These are phyloP conservation scores for Bacterosira constricta DNA, from an alignment of 108 stramenopile genomes.

Conservation along the genomic window DNA sequence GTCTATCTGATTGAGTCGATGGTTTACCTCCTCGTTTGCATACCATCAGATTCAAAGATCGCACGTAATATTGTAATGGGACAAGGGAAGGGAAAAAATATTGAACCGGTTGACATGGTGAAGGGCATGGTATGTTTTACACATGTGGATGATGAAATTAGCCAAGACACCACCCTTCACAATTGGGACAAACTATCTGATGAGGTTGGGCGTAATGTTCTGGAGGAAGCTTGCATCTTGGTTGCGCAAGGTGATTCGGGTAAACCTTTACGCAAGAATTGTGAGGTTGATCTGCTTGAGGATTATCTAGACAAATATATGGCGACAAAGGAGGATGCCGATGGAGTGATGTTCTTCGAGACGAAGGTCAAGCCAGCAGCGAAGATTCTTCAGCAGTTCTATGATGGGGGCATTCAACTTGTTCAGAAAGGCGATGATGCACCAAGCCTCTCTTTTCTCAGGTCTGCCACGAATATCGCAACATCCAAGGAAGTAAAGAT, in stretches of 20 bases:
- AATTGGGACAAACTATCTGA: slow-evolving; percentile 19
- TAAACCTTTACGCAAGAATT: slow-evolving; percentile 9
- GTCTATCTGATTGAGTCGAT: slow-evolving; percentile 13
- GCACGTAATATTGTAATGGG: slow-evolving; percentile 40
- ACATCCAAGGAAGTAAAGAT: slow-evolving; percentile 27
- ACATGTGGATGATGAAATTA: slow-evolving; percentile 18
- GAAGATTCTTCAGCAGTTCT: background rate
- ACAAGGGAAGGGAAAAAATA: slow-evolving; percentile 37
- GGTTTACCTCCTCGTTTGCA: slow-evolving; percentile 25
- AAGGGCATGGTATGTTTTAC: slow-evolving; percentile 42
- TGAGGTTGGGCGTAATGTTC: slow-evolving; percentile 16
- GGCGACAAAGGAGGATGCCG: background rate
- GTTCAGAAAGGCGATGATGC: background rate
- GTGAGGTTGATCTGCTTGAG: slow-evolving; percentile 18
- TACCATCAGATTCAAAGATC: slow-evolving; percentile 26
- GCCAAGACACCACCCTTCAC: slow-evolving; percentile 26
- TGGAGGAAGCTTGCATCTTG: slow-evolving; percentile 13
- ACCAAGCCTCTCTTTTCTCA: background rate
- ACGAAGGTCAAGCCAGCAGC: slow-evolving; percentile 21
- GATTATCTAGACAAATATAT: slow-evolving; percentile 12
- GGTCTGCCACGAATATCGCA: slow-evolving; percentile 2
- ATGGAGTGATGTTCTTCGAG: slow-evolving; percentile 19
- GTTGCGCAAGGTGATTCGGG: slow-evolving; percentile 4
- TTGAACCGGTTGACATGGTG: slow-evolving; percentile 36
- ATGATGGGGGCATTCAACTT: slow-evolving; percentile 1